These are phyloP conservation scores for Halophytophthora polymorphica DNA, from an alignment of 352 stramenopile species.

Conservation along the genomic window DNA sequence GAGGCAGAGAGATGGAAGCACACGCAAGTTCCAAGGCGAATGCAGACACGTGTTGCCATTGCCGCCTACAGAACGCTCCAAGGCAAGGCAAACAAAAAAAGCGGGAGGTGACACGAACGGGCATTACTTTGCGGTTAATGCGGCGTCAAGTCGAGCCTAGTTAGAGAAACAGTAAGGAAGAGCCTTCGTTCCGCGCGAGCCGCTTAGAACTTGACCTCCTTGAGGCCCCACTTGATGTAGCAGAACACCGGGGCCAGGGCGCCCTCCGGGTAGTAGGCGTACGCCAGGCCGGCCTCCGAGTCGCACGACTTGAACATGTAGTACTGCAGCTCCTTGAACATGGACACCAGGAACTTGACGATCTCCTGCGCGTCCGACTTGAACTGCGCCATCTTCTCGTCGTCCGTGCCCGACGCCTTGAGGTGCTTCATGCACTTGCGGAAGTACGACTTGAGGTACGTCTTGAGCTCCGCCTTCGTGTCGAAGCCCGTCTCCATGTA, in stretches of 20 bases:
- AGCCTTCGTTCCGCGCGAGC: constrained; percentile 13
- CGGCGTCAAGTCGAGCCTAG: constrained; percentile 19
- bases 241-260: constrained; percentile 47
- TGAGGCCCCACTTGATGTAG: constrained; percentile 72
- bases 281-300: constrained; percentile 58
- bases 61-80: not conserved
- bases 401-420: constrained; percentile 38
- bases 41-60: too few relatives aligned
- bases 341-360: constrained; percentile 60
- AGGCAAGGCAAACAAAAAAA: not conserved
- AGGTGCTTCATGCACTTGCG: constrained; percentile 68
- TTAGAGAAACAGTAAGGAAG: constrained; percentile 1
- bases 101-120: not conserved
- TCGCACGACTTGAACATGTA: constrained; percentile 70
- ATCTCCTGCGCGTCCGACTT: constrained; percentile 64
- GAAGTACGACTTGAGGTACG: constrained; percentile 71
- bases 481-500: constrained; percentile 65
- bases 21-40: too few relatives aligned
- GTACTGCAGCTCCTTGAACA: constrained; percentile 68
- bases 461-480: constrained; percentile 64
- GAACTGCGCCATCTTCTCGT: constrained; percentile 47
- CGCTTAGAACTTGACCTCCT: constrained; percentile 72
- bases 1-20: too few relatives aligned
- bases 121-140: constrained; percentile 18
- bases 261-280: constrained; percentile 64